Evolutionary conservation across 768 basidiomycete species (phyloP), one percentile per base, ranked within the genome.

Genomic region (Termitomyces sp.): DNA sequence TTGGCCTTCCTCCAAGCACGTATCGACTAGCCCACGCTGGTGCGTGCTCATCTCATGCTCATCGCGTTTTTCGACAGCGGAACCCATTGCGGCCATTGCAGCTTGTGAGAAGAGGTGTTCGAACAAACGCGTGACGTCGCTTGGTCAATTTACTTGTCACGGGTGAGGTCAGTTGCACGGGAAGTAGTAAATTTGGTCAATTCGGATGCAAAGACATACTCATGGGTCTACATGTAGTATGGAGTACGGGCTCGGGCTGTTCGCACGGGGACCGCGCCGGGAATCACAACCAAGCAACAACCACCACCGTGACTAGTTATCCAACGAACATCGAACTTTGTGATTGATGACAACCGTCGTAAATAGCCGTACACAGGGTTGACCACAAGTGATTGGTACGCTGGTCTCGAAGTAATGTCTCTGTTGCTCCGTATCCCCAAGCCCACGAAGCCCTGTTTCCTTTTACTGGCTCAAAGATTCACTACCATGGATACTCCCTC

Each of bases 1-100:
- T 59, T 90, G 87, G 18, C 85, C 83, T 69, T 92, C 90, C 65
- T 92, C 90, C 20, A 91, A 82, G 59, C 86, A 86, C 55, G 79
- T 84, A 67, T 91, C 88, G 20, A 91, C 86, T 4, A 89, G 72
- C 36, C 77, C 78, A 38, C 79, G 76, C 64, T 82, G 81, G 64
- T 82, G 69, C 14, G 69, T 67, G 58, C 71, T 74, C 76, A 84
- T 78, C 55, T 82, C 80, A 10, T 71, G 71, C 59, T 81, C 80
- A 55, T 59, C 26, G 54, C 56, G 50, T n/a, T 53, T 38, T 40
- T 53, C 52, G 12, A 12, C n/a, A 10, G 28, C 20, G n/a, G 40
- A 43, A 18, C 40, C 28, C 40, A 54, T 54, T 41, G 41, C 41
- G 14, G 36, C 51, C 18, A 23, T 9, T 14, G 23, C 10, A 30